Evolutionary conservation across 169 alveolate genomes (phyloP).

Genomic region (Theileria annulata): DNA sequence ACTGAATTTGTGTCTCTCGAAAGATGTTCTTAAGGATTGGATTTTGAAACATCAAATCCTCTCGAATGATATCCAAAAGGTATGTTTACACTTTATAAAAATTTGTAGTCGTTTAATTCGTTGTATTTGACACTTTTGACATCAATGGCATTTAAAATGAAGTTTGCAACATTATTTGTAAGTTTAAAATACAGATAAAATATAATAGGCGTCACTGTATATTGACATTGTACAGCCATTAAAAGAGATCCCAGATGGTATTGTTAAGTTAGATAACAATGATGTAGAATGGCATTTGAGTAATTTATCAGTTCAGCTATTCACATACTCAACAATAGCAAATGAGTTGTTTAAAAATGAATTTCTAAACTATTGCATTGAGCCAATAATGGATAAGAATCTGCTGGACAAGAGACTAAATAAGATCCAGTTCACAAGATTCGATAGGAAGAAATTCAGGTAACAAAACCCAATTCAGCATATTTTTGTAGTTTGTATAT

Average conservation of each 20-base stretch:
- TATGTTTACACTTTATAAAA: neutral
- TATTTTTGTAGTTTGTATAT: conserved; percentile 20
- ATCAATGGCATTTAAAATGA: conserved; percentile 43
- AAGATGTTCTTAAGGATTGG: conserved; percentile 42
- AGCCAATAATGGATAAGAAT: conserved; percentile 23
- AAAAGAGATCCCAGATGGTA: conserved; percentile 41
- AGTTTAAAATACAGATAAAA: neutral
- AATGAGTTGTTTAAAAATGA: conserved; percentile 1
- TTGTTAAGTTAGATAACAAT: neutral
- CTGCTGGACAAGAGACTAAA: conserved; percentile 6
- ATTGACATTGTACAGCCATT: conserved; percentile 48
- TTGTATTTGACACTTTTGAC: conserved; percentile 60
- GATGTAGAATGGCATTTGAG: conserved; percentile 53
- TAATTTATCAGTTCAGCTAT: conserved; percentile 65
- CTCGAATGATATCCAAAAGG: conserved; percentile 24
- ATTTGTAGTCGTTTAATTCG: conserved; percentile 31
- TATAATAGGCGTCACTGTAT: conserved; percentile 32
- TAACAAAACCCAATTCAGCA: neutral
- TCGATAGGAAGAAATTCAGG: conserved; percentile 40
- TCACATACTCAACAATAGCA: conserved; percentile 56
- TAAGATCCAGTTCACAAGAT: conserved; percentile 32
- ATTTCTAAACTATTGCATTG: conserved; percentile 37
- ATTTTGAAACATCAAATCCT: conserved; percentile 44
- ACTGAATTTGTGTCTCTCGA: conserved; percentile 10
- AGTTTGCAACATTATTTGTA: conserved; percentile 49